Percentiles rank a stretch among this genome's conserved stretches.
These are phyloP conservation scores for Aspergillus persii DNA, from an alignment of 2,329 filamentous ascomycete genomes.

Conservation along the genomic window DNA sequence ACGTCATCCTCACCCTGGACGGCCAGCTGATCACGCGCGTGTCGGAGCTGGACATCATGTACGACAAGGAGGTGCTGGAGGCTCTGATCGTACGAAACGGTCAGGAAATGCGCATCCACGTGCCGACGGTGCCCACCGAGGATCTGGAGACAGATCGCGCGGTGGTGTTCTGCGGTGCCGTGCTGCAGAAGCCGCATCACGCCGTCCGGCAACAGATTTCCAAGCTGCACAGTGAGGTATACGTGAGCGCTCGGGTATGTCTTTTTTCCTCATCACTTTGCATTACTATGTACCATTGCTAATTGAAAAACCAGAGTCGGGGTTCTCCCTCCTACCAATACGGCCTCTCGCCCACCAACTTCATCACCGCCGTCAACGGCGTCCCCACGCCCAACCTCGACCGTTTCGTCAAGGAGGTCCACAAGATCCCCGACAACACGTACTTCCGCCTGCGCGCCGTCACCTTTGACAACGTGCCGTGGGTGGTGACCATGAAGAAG, in stretches of 20 bases:
- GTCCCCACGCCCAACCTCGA: constrained; percentile 78
- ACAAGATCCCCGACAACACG: constrained; percentile 90
- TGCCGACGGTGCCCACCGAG: constrained; percentile 82
- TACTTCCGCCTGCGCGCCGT: constrained; percentile 98
- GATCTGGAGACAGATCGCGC: constrained; percentile 91
- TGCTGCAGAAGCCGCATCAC: constrained; percentile 90
- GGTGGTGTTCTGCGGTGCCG: constrained; percentile 91
- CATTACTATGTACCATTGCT: neutral
- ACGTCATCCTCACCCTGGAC: constrained; percentile 88
- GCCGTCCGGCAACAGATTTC: constrained; percentile 96
- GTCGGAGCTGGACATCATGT: constrained; percentile 94
- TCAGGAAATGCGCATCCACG: constrained; percentile 70
- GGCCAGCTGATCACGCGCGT: constrained; percentile 90
- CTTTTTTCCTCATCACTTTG: too few species aligned
- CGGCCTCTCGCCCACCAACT: constrained; percentile 91
- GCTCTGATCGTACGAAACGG: constrained; percentile 85
- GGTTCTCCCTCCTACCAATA: constrained; percentile 87
- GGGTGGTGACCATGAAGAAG: constrained; percentile 99
- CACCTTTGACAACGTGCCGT: constrained; percentile 96
- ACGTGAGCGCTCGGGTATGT: constrained; percentile 74
- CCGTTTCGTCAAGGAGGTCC: constrained; percentile 75
- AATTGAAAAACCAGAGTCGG: constrained; percentile 52
- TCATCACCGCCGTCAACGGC: constrained; percentile 94
- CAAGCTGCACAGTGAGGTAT: constrained; percentile 93
- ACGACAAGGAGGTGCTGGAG: constrained; percentile 77